Evolutionary conservation across 2,329 filamentous ascomycete genomes (phyloP).

Genomic region (Cephalotrichum gorgonifer): DNA sequence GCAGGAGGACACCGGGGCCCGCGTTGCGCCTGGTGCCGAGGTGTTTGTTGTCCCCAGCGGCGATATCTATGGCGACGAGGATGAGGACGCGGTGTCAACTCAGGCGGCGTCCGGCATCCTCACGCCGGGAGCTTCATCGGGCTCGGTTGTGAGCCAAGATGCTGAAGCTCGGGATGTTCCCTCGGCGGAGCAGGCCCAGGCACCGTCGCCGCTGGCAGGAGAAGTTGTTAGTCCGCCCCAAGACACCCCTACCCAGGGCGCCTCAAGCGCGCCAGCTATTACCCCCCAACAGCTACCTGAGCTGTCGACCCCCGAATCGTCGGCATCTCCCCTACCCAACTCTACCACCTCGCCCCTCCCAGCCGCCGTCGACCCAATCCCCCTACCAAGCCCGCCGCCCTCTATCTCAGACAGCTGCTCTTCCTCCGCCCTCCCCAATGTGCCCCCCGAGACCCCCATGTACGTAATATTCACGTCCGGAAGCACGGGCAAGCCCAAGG

Average conservation of each 20-base stretch:
- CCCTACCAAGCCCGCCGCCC: neutral
- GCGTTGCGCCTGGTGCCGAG: conserved; percentile 21
- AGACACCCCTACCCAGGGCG: too few species aligned
- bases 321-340: neutral
- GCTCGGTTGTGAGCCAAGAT: too few species aligned
- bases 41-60: conserved; percentile 14
- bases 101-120: conserved; percentile 9
- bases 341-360: neutral
- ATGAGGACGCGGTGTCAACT: conserved; percentile 15
- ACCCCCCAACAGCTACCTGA: neutral
- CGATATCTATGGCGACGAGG: conserved; percentile 2
- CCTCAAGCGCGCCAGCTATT: too few species aligned
- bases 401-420: neutral
- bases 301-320: neutral
- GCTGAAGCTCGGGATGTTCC: too few species aligned
- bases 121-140: too few species aligned
- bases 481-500: conserved; percentile 54
- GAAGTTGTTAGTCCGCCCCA: too few species aligned
- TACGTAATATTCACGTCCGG: conserved; percentile 57
- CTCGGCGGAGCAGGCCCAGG: neutral
- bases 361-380: neutral
- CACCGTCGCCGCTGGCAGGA: neutral
- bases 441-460: conserved; percentile 31
- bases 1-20: conserved; percentile 24
- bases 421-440: conserved; percentile 17